These are phyloP conservation scores for Podospora anserina DNA, from an alignment of 495 filamentous ascomycete genomes.

Conservation along the genomic window DNA sequence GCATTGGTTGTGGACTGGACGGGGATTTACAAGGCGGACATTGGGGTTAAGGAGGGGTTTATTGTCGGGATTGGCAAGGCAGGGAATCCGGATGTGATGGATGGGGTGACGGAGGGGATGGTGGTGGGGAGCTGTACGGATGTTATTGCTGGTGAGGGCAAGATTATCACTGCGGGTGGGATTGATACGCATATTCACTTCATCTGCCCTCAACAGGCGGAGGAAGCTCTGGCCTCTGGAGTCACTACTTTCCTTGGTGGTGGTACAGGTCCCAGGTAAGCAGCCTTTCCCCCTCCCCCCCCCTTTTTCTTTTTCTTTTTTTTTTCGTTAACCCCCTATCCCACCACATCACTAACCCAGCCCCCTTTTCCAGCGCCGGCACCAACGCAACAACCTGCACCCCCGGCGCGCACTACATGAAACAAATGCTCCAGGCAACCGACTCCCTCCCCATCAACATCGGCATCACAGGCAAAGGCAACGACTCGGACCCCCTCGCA, in stretches of 20 bases:
- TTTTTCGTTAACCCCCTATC: not conserved
- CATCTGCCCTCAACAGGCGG: constrained; percentile 92
- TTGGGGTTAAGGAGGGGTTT: constrained; percentile 84
- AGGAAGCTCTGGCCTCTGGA: constrained; percentile 82
- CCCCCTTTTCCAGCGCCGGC: constrained; percentile 60
- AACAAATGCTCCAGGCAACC: constrained; percentile 88
- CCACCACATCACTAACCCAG: constrained; percentile 12
- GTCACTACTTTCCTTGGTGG: constrained; percentile 92
- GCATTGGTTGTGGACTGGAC: constrained; percentile 88
- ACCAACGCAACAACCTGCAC: constrained; percentile 96
- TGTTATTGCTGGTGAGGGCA: constrained; percentile 91
- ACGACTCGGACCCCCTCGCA: constrained; percentile 70
- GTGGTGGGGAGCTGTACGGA: constrained; percentile 88
- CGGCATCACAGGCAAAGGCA: constrained; percentile 95
- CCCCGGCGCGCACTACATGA: constrained; percentile 76
- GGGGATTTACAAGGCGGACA: constrained; percentile 96
- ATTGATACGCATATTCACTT: constrained; percentile 94
- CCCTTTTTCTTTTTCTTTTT: too few species aligned
- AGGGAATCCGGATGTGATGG: constrained; percentile 96
- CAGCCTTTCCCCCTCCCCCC: not conserved
- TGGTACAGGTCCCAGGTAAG: constrained; percentile 80
- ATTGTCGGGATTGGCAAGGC: constrained; percentile 95
- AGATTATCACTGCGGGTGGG: constrained; percentile 89
- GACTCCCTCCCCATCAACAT: constrained; percentile 87
- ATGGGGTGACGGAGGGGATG: constrained; percentile 74